Percentiles rank a stretch among this genome's conserved stretches.
Conservation (phyloP, 1,284 basidiomycete genomes). For the Ceratobasidium sp. region DNA sequence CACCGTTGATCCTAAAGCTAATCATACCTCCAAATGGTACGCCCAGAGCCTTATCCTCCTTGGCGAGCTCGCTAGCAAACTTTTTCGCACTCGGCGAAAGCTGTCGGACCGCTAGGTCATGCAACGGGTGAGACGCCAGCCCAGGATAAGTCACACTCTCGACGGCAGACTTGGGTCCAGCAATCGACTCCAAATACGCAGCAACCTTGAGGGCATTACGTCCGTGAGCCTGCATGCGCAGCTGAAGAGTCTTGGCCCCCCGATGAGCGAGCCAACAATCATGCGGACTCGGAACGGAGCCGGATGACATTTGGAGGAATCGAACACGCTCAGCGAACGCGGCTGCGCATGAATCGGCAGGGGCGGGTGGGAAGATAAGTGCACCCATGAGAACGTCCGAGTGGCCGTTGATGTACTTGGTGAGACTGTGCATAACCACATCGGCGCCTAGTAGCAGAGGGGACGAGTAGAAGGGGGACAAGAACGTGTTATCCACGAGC, state of each 20-base stretch:
- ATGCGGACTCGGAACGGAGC: conserved; percentile 86
- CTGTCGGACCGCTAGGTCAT: conserved; percentile 22
- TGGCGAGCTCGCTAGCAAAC: conserved; percentile 23
- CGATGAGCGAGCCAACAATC: conserved; percentile 93
- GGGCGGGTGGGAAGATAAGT: conserved; percentile 65
- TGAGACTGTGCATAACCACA: conserved; percentile 77
- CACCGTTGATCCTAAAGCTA: conserved; percentile 63
- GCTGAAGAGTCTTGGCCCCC: conserved; percentile 87
- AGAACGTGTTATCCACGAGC: conserved; percentile 92
- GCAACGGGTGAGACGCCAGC: conserved; percentile 48
- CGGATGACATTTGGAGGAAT: conserved; percentile 93
- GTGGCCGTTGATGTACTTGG: conserved; percentile 95
- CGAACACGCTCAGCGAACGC: conserved; percentile 64
- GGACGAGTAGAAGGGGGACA: conserved; percentile 90
- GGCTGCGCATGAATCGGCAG: conserved; percentile 54
- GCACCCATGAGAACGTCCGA: conserved; percentile 91
- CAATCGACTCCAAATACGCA: conserved; percentile 63
- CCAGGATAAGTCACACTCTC: conserved; percentile 64
- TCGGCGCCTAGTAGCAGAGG: conserved; percentile 88
- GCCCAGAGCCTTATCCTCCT: conserved; percentile 36
- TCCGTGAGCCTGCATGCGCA: conserved; percentile 89
- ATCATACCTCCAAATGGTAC: conserved; percentile 54
- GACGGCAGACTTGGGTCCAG: conserved; percentile 46
- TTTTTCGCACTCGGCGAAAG: conserved; percentile 72
- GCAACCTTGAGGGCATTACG: conserved; percentile 83